Evolutionary conservation across 768 basidiomycete species (phyloP).

Genomic region (Pleurotus platypus): DNA sequence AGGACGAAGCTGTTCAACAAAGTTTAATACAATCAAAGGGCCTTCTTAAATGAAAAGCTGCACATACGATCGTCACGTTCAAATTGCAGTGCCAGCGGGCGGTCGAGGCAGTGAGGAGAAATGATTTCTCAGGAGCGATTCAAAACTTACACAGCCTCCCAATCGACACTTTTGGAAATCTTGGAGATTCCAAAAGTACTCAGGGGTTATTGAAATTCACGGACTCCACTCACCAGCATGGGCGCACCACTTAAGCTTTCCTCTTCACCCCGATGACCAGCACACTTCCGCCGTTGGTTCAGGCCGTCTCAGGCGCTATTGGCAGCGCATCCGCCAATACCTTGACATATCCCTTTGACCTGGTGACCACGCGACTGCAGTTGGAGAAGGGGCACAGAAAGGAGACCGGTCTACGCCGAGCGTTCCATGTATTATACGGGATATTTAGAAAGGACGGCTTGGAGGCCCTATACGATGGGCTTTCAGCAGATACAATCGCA

Average conservation of each 20-base stretch:
- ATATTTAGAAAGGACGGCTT: slow-evolving; percentile 38
- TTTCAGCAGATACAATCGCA: slow-evolving; percentile 48
- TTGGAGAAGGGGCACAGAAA: slow-evolving; percentile 24
- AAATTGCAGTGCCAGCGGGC: too few species aligned
- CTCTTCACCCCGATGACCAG: slow-evolving; percentile 44
- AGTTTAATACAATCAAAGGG: too few species aligned
- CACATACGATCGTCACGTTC: too few species aligned
- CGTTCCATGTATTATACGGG: slow-evolving; percentile 31
- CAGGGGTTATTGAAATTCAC: too few species aligned
- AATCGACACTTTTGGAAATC: too few species aligned
- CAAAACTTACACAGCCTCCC: too few species aligned
- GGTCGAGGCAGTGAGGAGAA: too few species aligned
- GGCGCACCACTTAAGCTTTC: background rate
- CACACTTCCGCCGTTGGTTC: slow-evolving; percentile 54
- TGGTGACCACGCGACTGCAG: slow-evolving; percentile 52
- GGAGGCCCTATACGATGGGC: slow-evolving; percentile 45
- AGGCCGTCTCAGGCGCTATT: slow-evolving; percentile 54
- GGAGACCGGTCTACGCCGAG: slow-evolving; percentile 24
- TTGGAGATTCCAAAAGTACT: too few species aligned
- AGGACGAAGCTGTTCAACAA: too few species aligned
- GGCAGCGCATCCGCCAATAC: slow-evolving; percentile 53
- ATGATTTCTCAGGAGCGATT: too few species aligned
- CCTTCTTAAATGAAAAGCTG: too few species aligned
- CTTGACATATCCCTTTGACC: slow-evolving; percentile 54
- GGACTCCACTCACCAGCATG: background rate